Evolutionary conservation across 1,284 basidiomycete genomes (phyloP), one percentile per base, ranked within the genome.

Genomic region (Tylopilus sp.): DNA sequence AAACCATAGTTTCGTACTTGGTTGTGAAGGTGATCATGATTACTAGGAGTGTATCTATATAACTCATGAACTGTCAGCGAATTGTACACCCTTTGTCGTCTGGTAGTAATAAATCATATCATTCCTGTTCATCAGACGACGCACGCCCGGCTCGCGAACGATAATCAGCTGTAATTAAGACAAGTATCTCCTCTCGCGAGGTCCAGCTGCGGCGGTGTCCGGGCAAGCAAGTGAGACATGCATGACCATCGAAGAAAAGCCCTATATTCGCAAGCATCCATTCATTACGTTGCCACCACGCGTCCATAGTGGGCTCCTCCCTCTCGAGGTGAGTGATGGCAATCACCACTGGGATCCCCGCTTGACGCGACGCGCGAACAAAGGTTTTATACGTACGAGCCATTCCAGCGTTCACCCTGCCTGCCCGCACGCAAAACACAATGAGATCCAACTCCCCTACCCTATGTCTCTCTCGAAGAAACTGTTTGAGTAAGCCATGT

Each of bases 241-340:
- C 79, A 54, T 70, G 58, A 2, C 67, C 75, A 10, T 74, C 70
- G 52, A 80, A 79, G 19, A 29, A 39, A 7, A 72, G 39, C 24
- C 70, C 74, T 32, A 70, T 12, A 1, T 52, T 2, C 15, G 16
- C 24, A 7, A 79, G 67, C 18, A 2, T 6, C 29, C 39, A 59
- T 52, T 72, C 65, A 44, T 80, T 80, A 9, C 9, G 7, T 22
- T 66, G 54, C 79, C 77, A 80, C 77, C 77, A 80, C 2, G 65
- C 24, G 1, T 80, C 77, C 78, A 80, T 80, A 2, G 67, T 56
- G 8, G 67, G 69, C 39, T 74, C 69, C 13, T 7, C 18, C 39
- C 54, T 63, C 58, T 80, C 78, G 16, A 79, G 68, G 41, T 67
- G 60, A 19, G 78, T 79, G 22, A 80, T 13, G n/a, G 62, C 70